Evolutionary conservation across 192 early-diverging fungal species (phyloP).

Genomic region (Rhizophagus sp.): DNA sequence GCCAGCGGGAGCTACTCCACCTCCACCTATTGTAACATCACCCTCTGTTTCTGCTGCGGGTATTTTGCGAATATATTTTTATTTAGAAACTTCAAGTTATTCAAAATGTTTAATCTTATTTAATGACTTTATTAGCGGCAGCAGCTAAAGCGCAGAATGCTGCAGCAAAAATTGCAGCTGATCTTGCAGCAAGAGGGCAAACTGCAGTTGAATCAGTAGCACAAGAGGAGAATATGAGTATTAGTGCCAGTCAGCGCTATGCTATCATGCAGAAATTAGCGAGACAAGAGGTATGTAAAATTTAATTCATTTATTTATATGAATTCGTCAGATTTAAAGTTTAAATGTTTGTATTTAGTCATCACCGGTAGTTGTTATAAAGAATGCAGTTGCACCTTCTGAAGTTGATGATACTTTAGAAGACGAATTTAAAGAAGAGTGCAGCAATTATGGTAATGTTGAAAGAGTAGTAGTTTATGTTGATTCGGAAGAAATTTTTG

Average conservation of each 20-base stretch:
- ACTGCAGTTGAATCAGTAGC: conserved; percentile 51
- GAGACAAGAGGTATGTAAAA: conserved; percentile 36
- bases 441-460: conserved; percentile 77
- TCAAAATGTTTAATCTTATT: neutral
- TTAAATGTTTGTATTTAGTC: conserved; percentile 22
- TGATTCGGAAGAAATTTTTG: conserved; percentile 39
- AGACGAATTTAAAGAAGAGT: conserved; percentile 84
- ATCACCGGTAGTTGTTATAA: conserved; percentile 61
- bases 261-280: conserved; percentile 74
- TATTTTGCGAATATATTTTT: neutral
- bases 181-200: conserved; percentile 45
- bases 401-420: conserved; percentile 82
- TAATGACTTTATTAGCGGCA: conserved; percentile 28
- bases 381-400: conserved; percentile 67
- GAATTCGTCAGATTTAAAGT: neutral
- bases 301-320: neutral
- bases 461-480: conserved; percentile 63
- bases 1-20: conserved; percentile 24
- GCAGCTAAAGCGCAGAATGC: conserved; percentile 47
- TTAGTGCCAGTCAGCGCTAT: conserved; percentile 60
- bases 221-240: conserved; percentile 54
- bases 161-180: conserved; percentile 48
- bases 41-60: conserved; percentile 34
- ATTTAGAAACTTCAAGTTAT: neutral
- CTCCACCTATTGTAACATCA: conserved; percentile 28